Evolutionary conservation across 257 asterid genomes (phyloP).

Genomic region (Oldenlandia corymbosa): DNA sequence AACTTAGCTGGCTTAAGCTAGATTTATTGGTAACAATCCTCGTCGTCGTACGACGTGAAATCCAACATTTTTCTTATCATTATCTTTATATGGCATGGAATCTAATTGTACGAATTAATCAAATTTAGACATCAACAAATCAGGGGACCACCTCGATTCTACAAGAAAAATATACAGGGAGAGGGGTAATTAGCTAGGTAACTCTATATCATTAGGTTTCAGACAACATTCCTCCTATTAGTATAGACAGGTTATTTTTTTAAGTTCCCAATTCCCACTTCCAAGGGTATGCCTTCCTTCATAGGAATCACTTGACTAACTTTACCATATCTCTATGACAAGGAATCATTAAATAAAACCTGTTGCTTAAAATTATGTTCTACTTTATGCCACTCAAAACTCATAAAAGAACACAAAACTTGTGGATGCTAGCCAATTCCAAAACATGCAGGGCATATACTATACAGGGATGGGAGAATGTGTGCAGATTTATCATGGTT

Average conservation of each 20-base stretch:
- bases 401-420: neutral
- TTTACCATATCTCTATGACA: neutral
- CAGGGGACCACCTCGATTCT: constrained; percentile 1
- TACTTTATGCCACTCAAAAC: neutral
- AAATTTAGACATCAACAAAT: neutral
- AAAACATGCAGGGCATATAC: neutral
- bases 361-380: neutral
- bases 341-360: neutral
- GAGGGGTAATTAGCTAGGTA: no score
- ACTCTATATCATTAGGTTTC: neutral
- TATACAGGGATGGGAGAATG: no score
- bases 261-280: constrained; percentile 5
- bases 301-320: constrained; percentile 6
- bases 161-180: neutral
- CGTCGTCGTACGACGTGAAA: neutral
- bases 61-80: neutral
- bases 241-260: neutral
- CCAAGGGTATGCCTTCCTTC: constrained; percentile 8
- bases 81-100: neutral
- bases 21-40: neutral
- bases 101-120: neutral
- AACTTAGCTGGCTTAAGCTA: neutral
- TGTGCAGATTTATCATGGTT: no score
- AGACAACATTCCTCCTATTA: neutral
- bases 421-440: neutral